phyloP scores from a whole-genome alignment of 1,284 basidiomycete species.

The Fistulina hepatica region DNA sequence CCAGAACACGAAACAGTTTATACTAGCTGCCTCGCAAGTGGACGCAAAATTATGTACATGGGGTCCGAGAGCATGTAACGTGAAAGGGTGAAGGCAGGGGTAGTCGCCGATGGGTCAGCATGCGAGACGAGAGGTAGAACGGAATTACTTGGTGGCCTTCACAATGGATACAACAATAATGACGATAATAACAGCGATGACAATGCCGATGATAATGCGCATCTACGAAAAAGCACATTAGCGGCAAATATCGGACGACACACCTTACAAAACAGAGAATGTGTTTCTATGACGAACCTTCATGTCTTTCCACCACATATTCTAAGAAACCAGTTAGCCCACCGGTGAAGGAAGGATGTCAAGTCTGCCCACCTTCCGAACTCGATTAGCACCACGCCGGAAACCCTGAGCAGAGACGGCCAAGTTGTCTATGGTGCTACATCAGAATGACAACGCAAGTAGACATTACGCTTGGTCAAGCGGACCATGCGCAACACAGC shows the following conservation, averaged over 20 bases:
- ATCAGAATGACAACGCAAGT: constrained; percentile 3
- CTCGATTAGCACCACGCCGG: constrained; percentile 92
- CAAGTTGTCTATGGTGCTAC: constrained; percentile 69
- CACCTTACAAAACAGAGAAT: neutral
- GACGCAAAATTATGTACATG: too few relatives aligned
- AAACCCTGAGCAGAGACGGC: constrained; percentile 99
- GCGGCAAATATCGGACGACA: too few relatives aligned
- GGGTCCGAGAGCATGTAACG: too few relatives aligned
- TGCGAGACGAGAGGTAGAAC: too few relatives aligned
- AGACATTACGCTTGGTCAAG: too few relatives aligned
- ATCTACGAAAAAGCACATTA: too few relatives aligned
- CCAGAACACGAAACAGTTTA: too few relatives aligned
- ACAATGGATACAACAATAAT: constrained; percentile 92
- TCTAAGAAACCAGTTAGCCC: constrained; percentile 33
- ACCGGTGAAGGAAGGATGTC: constrained; percentile 8
- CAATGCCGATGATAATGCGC: constrained; percentile 83
- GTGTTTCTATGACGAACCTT: constrained; percentile 45
- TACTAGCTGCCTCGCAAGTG: too few relatives aligned
- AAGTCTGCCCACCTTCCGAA: constrained; percentile 78
- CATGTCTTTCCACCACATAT: constrained; percentile 98
- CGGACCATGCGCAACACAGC: too few relatives aligned
- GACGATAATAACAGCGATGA: constrained; percentile 79
- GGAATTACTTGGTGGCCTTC: constrained; percentile 64
- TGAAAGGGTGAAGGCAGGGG: too few relatives aligned
- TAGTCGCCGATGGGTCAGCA: too few relatives aligned